These are phyloP conservation scores for Fusarium sp. DNA, from an alignment of 2,329 filamentous ascomycete genomes.

Conservation along the genomic window DNA sequence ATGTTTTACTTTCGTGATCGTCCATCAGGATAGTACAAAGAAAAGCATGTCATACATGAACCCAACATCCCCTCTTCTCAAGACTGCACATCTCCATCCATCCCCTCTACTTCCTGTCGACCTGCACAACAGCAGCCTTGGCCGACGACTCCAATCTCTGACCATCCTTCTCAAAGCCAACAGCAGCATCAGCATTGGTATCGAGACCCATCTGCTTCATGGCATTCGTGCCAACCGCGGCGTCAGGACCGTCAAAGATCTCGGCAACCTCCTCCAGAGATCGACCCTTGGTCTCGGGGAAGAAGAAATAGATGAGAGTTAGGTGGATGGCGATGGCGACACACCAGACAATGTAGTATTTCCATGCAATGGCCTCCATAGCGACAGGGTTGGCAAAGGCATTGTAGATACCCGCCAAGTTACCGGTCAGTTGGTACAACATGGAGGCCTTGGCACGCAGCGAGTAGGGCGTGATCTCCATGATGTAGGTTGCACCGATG, in stretches of 20 bases:
- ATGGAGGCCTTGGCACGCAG: conserved; percentile 45
- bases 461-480: conserved; percentile 54
- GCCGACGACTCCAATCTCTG: neutral
- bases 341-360: conserved; percentile 58
- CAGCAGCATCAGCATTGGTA: conserved; percentile 3
- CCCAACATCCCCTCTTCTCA: neutral
- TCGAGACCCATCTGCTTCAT: conserved; percentile 32
- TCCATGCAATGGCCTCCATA: conserved; percentile 53
- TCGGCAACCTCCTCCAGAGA: conserved; percentile 39
- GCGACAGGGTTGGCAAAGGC: conserved; percentile 57
- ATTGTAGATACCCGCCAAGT: conserved; percentile 48
- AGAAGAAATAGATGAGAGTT: conserved; percentile 43
- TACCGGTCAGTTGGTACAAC: conserved; percentile 43
- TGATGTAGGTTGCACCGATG: conserved; percentile 56
- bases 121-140: neutral
- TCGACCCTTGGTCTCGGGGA: conserved; percentile 38
- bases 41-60: neutral
- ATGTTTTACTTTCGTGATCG: neutral
- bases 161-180: neutral
- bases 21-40: neutral
- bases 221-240: conserved; percentile 26
- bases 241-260: conserved; percentile 38
- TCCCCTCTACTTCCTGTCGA: neutral
- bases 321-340: conserved; percentile 40
- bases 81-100: neutral